Conservation (phyloP, 1,139 yeast genomes). For the Nakaseomyces uthaithaninus region DNA sequence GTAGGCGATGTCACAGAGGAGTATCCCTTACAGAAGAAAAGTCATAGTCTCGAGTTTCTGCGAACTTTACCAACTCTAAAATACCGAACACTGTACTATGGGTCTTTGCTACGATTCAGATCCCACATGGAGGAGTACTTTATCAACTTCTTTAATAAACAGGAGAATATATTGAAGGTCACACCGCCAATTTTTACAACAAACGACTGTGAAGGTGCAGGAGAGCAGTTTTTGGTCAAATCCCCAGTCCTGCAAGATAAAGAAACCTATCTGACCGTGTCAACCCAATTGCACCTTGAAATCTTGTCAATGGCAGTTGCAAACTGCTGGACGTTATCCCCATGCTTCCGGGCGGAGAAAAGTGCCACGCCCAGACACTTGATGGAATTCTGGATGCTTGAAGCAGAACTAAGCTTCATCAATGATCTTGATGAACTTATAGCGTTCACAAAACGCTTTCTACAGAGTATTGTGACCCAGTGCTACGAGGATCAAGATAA, state of each 20-base stretch:
- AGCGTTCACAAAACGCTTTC: conserved; percentile 59
- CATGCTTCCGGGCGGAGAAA: conserved; percentile 90
- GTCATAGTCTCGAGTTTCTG: conserved; percentile 55
- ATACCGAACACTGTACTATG: conserved; percentile 60
- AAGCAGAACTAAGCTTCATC: conserved; percentile 76
- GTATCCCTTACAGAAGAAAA: conserved; percentile 81
- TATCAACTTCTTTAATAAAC: conserved; percentile 42
- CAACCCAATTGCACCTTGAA: conserved; percentile 87
- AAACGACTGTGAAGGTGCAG: conserved; percentile 97
- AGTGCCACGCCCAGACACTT: conserved; percentile 88
- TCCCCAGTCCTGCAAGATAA: conserved; percentile 20
- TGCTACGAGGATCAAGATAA: conserved; percentile 33
- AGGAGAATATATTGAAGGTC: conserved; percentile 54
- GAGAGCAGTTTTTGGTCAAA: conserved; percentile 61
- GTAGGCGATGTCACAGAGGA: conserved; percentile 52
- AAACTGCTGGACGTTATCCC: conserved; percentile 82
- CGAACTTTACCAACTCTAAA: conserved; percentile 68
- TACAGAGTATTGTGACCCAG: conserved; percentile 43
- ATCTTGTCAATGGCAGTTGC: conserved; percentile 65
- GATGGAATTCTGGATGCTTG: conserved; percentile 97
- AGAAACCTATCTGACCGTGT: conserved; percentile 70
- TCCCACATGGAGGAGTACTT: conserved; percentile 55
- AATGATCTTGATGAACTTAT: conserved; percentile 53
- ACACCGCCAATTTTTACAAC: conserved; percentile 81
- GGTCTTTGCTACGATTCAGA: conserved; percentile 63